A percentile compares a stretch with the other conserved stretches of the same genome.
Conservation (phyloP, 331 rosid species). For the Cucumis variabilis region DNA sequence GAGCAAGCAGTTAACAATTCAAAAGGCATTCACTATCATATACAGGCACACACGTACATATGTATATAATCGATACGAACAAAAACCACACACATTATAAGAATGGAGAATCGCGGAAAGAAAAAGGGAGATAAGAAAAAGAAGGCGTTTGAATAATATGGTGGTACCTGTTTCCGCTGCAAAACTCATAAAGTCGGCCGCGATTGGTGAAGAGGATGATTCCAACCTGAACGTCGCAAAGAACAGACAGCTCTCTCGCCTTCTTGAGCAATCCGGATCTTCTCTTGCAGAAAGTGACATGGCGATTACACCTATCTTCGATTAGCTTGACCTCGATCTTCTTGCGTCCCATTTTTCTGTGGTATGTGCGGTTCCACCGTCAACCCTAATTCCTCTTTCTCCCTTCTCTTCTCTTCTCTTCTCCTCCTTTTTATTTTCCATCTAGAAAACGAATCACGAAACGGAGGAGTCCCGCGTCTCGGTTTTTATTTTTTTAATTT, state of each 20-base stretch:
- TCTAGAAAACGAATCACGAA: background rate
- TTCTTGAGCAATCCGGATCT: slow-evolving; percentile 26
- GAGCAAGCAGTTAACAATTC: background rate
- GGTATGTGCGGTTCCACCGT: background rate
- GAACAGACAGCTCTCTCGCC: slow-evolving; percentile 22
- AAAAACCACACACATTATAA: background rate
- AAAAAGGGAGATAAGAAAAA: background rate
- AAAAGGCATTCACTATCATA: background rate
- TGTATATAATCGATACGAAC: background rate
- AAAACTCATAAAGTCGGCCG: slow-evolving; percentile 20
- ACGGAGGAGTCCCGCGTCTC: background rate
- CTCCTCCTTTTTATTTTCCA: background rate
- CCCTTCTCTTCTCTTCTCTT: background rate
- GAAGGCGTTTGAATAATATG: background rate
- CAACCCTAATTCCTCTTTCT: slow-evolving; percentile 3
- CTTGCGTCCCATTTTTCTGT: slow-evolving; percentile 23
- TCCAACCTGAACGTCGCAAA: slow-evolving; percentile 17
- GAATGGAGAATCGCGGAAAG: background rate
- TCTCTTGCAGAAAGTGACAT: slow-evolving; percentile 33
- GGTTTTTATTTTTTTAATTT: too few species aligned
- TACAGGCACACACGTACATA: too few species aligned
- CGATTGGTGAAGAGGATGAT: slow-evolving; percentile 25
- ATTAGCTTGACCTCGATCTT: slow-evolving; percentile 30
- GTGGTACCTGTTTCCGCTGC: slow-evolving; percentile 19
- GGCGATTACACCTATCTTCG: slow-evolving; percentile 32